Evolutionary conservation across 371 early-diverging fungal species (phyloP).

Genomic region (Sporodiniella umbellata): DNA sequence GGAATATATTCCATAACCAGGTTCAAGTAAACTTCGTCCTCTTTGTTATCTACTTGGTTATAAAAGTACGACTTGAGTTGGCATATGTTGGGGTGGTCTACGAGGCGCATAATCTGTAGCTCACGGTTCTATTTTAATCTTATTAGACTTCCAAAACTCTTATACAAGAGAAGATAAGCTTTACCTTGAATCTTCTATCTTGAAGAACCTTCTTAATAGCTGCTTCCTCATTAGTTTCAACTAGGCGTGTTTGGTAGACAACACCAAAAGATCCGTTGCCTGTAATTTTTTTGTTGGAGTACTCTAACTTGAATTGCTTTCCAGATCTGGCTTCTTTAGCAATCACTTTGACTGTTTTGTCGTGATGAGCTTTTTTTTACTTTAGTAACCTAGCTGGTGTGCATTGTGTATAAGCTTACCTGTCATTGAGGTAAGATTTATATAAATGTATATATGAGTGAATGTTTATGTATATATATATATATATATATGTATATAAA

Average conservation of each 20-base stretch:
- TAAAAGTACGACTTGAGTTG: slow-evolving; percentile 78
- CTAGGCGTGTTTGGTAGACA: slow-evolving; percentile 90
- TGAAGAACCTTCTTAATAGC: slow-evolving; percentile 97
- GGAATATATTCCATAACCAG: slow-evolving; percentile 84
- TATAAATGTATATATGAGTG: neutral
- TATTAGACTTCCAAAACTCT: neutral
- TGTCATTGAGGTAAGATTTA: neutral
- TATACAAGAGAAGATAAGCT: neutral
- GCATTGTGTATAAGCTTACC: neutral
- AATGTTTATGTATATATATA: too few species aligned
- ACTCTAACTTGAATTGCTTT: slow-evolving; percentile 79
- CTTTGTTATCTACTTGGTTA: slow-evolving; percentile 58
- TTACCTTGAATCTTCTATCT: slow-evolving; percentile 94
- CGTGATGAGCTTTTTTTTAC: neutral
- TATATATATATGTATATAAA: too few species aligned
- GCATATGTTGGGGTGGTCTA: slow-evolving; percentile 79
- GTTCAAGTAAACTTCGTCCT: slow-evolving; percentile 85
- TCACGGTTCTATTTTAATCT: slow-evolving; percentile 76
- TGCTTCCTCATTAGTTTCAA: slow-evolving; percentile 74
- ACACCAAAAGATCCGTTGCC: slow-evolving; percentile 98
- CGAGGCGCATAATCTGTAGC: slow-evolving; percentile 83
- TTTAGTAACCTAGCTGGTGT: neutral
- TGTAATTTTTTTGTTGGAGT: slow-evolving; percentile 87
- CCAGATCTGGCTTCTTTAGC: slow-evolving; percentile 87
- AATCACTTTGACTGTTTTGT: slow-evolving; percentile 26